phyloP scores from a whole-genome alignment of 2,329 filamentous ascomycete species.

The Ophiocordyceps robertsii region DNA sequence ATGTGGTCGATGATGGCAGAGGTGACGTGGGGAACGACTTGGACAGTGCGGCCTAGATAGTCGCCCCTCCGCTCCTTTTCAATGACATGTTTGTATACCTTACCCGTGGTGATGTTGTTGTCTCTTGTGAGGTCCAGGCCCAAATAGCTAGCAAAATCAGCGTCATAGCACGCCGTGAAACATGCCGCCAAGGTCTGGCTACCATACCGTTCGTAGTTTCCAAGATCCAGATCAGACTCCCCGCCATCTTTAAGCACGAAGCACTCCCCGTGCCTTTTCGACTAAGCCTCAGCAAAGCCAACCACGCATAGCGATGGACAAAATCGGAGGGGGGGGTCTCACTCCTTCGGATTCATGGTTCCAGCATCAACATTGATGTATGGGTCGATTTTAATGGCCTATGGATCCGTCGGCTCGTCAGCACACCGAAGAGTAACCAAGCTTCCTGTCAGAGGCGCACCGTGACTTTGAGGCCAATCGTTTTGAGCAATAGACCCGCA shows the following conservation, averaged over 20 bases:
- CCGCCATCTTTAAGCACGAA: conserved; percentile 80
- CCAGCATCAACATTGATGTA: conserved; percentile 28
- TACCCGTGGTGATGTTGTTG: conserved; percentile 95
- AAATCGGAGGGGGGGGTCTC: background rate
- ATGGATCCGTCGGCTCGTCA: background rate
- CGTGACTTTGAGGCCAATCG: conserved; percentile 12
- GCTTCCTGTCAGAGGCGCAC: background rate
- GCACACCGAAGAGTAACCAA: background rate
- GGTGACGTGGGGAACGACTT: conserved; percentile 87
- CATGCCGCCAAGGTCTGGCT: no score
- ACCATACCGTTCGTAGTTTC: conserved; percentile 36
- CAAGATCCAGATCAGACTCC: conserved; percentile 39
- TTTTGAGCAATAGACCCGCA: conserved; percentile 40
- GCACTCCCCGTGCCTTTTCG: conserved; percentile 64
- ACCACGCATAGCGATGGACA: background rate
- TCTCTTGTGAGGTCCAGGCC: conserved; percentile 70
- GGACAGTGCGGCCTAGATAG: conserved; percentile 80
- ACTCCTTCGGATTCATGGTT: conserved; percentile 17
- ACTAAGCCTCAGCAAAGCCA: conserved; percentile 2
- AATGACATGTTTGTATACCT: conserved; percentile 86
- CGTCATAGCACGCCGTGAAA: background rate
- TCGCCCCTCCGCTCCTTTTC: conserved; percentile 53
- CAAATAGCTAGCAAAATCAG: conserved; percentile 41
- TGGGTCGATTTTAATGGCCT: conserved; percentile 27
- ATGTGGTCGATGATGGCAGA: conserved; percentile 91